Conservation (phyloP, 1,284 basidiomycete genomes). For the Leccinum glutinopallens region DNA sequence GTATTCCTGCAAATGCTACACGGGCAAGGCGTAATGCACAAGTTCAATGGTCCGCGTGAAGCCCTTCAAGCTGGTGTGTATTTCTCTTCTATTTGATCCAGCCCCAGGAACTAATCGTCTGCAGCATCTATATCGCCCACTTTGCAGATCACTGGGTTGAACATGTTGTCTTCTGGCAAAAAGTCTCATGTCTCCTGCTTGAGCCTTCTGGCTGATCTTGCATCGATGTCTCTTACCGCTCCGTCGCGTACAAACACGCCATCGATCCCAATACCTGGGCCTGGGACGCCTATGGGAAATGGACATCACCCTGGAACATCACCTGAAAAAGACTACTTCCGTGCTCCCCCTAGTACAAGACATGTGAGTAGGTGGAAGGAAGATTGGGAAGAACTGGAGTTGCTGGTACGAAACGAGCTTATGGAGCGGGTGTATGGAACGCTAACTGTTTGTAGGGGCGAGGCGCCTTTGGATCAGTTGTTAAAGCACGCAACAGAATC, state of each 20-base stretch:
- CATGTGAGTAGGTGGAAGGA: conserved; percentile 78
- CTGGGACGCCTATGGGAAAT: conserved; percentile 45
- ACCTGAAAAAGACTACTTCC: conserved; percentile 64
- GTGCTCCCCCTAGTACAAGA: conserved; percentile 43
- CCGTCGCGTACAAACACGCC: conserved; percentile 28
- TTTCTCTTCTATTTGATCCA: not conserved
- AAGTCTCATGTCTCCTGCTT: conserved; percentile 55
- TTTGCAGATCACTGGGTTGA: conserved; percentile 51
- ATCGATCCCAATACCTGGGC: conserved; percentile 24
- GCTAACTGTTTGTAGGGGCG: conserved; percentile 61
- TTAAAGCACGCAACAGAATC: conserved; percentile 89
- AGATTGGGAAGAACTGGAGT: conserved; percentile 82
- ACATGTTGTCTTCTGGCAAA: conserved; percentile 61
- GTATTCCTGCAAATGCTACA: conserved; percentile 77
- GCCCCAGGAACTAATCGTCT: conserved; percentile 1
- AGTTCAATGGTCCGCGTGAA: conserved; percentile 42
- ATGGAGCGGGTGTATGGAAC: not conserved
- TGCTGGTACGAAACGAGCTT: conserved; percentile 50
- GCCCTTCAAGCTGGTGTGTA: conserved; percentile 49
- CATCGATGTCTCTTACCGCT: conserved; percentile 24
- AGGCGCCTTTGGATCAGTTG: conserved; percentile 92
- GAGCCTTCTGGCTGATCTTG: conserved; percentile 44
- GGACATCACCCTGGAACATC: conserved; percentile 46
- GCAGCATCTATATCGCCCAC: conserved; percentile 53
- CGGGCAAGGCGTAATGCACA: conserved; percentile 63